These are phyloP conservation scores for Tolypocladium tundrense DNA, from an alignment of 2,329 filamentous ascomycete species.

Conservation along the genomic window DNA sequence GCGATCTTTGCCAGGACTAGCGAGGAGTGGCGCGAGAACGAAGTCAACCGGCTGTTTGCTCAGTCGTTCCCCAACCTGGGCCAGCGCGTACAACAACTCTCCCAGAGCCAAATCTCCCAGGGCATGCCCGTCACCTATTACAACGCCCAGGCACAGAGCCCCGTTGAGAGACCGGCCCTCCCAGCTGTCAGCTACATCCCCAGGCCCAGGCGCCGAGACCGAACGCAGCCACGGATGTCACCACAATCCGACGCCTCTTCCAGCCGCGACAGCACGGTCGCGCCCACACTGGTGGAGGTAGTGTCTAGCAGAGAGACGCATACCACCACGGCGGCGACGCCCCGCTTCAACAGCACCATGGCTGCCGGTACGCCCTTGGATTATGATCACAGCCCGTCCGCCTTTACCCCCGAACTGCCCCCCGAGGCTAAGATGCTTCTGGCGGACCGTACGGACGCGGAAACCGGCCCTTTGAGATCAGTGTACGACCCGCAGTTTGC, in stretches of 20 bases:
- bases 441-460: constrained; percentile 17
- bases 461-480: constrained; percentile 10
- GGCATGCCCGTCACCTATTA: background rate
- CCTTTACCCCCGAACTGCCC: constrained; percentile 31
- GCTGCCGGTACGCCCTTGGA: constrained; percentile 3
- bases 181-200: background rate
- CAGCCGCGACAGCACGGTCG: background rate
- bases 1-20: constrained; percentile 25
- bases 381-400: constrained; percentile 16
- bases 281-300: background rate
- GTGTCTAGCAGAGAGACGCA: background rate
- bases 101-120: background rate
- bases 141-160: background rate
- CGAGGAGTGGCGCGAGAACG: constrained; percentile 30
- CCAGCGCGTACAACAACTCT: background rate
- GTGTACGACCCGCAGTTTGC: constrained; percentile 1
- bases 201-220: background rate
- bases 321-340: background rate
- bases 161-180: background rate
- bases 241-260: background rate
- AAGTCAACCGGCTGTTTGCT: constrained; percentile 36
- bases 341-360: background rate
- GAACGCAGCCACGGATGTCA: background rate
- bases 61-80: constrained; percentile 32
- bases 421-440: constrained; percentile 31